A percentile compares a stretch with the other conserved stretches of the same genome.
Evolutionary conservation across 305 asterid genomes (phyloP).

Genomic region (Plantago coronopus): DNA sequence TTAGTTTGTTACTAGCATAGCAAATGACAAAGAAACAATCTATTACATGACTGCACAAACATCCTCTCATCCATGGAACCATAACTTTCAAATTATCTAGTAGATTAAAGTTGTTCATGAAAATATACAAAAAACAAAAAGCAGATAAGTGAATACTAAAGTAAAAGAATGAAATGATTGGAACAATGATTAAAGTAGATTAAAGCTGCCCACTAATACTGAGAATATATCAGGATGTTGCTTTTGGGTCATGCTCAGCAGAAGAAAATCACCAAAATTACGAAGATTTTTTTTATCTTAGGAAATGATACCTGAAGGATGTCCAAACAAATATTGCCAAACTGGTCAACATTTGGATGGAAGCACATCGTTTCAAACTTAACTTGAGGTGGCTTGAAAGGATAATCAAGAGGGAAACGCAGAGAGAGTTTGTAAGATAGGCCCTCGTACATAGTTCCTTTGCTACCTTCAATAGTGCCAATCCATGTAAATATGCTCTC

Average conservation of each 20-base stretch:
- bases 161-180: too few relatives aligned
- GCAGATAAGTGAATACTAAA: too few relatives aligned
- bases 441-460: constrained; percentile 65
- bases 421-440: constrained; percentile 56
- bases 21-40: too few relatives aligned
- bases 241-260: too few relatives aligned
- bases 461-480: constrained; percentile 69
- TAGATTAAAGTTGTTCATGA: too few relatives aligned
- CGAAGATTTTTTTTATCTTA: not conserved
- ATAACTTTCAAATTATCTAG: too few relatives aligned
- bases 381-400: constrained; percentile 83
- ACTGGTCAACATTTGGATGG: constrained; percentile 77
- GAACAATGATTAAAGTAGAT: too few relatives aligned
- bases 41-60: not conserved
- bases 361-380: constrained; percentile 74
- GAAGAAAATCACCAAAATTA: not conserved
- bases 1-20: too few relatives aligned
- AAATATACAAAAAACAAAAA: too few relatives aligned
- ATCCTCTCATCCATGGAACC: too few relatives aligned
- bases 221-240: too few relatives aligned
- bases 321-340: constrained; percentile 72
- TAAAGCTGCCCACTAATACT: too few relatives aligned
- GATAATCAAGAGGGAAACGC: constrained; percentile 69
- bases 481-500: constrained; percentile 71
- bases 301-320: constrained; percentile 60